phyloP scores from a whole-genome alignment of 805 yeast species.

The Pichia thaimueangensis region DNA sequence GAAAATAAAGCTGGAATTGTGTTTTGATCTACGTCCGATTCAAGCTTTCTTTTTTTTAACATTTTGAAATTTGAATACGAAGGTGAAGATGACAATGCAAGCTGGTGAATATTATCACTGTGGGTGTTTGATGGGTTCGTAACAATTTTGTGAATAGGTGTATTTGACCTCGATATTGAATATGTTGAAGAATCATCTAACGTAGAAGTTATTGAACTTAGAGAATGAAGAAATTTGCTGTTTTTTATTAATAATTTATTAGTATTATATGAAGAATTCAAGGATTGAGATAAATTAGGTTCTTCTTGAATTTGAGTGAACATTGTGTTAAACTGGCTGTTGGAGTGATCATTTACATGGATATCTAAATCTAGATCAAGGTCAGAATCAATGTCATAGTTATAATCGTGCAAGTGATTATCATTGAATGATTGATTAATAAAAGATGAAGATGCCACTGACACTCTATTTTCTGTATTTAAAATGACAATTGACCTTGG shows the following conservation, averaged over 20 bases:
- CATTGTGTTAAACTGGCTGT: too few species aligned
- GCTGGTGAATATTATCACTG: too few species aligned
- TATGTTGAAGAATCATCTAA: conserved; percentile 3
- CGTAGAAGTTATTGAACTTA: conserved; percentile 6
- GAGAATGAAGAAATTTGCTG: conserved; percentile 1
- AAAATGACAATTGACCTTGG: neutral
- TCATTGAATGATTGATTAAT: neutral
- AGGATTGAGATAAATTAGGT: too few species aligned
- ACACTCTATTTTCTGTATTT: neutral
- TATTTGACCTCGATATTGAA: conserved; percentile 6
- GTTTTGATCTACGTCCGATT: too few species aligned
- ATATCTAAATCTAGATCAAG: neutral
- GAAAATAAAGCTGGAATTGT: too few species aligned
- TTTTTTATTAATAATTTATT: neutral
- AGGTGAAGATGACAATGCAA: too few species aligned
- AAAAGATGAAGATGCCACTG: neutral
- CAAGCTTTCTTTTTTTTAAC: too few species aligned
- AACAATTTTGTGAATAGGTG: too few species aligned
- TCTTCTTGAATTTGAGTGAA: too few species aligned
- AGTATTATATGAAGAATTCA: conserved; percentile 1
- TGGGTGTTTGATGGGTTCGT: too few species aligned
- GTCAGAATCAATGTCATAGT: neutral
- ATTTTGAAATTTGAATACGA: too few species aligned
- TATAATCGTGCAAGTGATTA: too few species aligned
- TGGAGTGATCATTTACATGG: neutral